Percentiles rank a stretch among this genome's conserved stretches.
These are phyloP conservation scores for Pezicula radicicola DNA, from an alignment of 2,329 filamentous ascomycete genomes.

Conservation along the genomic window DNA sequence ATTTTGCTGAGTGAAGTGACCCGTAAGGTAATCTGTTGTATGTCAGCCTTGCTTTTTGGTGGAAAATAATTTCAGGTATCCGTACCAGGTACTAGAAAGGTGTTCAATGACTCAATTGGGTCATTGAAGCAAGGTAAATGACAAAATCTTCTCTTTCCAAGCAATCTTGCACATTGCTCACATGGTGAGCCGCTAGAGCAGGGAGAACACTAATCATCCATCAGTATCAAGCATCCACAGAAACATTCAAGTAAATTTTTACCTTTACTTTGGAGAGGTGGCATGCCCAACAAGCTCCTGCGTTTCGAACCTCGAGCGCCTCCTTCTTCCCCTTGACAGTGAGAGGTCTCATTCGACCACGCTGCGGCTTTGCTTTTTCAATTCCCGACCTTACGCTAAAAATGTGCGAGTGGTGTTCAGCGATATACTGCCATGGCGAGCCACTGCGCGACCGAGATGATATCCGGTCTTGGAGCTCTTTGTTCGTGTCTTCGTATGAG, in stretches of 20 bases:
- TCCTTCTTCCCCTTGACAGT: slow-evolving; percentile 27
- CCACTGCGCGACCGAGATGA: slow-evolving; percentile 9
- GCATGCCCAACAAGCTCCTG: slow-evolving; percentile 29
- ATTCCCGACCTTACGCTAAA: slow-evolving; percentile 18
- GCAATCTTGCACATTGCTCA: slow-evolving; percentile 25
- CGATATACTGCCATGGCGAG: slow-evolving; percentile 12
- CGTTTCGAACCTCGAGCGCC: slow-evolving; percentile 26
- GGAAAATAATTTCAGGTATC: not conserved
- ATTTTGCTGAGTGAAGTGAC: slow-evolving; percentile 23
- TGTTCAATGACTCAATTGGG: slow-evolving; percentile 24
- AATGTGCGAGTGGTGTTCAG: slow-evolving; percentile 19
- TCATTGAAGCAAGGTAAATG: slow-evolving; percentile 29
- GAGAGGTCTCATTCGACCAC: slow-evolving; percentile 22
- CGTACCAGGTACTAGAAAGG: slow-evolving; percentile 25
- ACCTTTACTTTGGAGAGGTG: slow-evolving; percentile 31
- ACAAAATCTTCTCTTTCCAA: slow-evolving; percentile 27
- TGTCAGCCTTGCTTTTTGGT: slow-evolving; percentile 5
- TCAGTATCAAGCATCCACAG: not conserved
- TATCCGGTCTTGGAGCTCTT: slow-evolving; percentile 4
- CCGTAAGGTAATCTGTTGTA: slow-evolving; percentile 20
- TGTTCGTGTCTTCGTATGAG: not conserved
- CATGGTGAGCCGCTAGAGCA: slow-evolving; percentile 27
- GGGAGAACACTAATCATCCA: slow-evolving; percentile 22
- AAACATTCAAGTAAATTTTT: not conserved
- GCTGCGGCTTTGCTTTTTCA: slow-evolving; percentile 17